phyloP scores from a whole-genome alignment of 2,329 filamentous ascomycete genomes.

The Fusarium multiceps region DNA sequence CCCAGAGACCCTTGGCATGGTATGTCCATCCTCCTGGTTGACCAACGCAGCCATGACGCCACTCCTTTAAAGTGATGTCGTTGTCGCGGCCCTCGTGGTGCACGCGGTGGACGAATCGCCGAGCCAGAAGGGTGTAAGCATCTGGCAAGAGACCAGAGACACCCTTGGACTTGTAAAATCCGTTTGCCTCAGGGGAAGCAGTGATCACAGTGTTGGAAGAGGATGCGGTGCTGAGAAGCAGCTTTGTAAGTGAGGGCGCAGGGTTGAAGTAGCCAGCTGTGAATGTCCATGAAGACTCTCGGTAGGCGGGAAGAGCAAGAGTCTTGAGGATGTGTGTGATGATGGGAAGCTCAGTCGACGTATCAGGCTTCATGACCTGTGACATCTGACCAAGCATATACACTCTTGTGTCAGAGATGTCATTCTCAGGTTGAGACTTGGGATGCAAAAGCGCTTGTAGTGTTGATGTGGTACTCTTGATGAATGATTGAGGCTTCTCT shows the following conservation, averaged over 20 bases:
- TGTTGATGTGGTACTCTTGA: conserved; percentile 72
- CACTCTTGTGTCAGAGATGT: conserved; percentile 72
- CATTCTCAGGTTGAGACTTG: conserved; percentile 27
- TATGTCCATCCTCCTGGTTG: conserved; percentile 93
- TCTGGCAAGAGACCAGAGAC: conserved; percentile 90
- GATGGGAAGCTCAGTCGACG: conserved; percentile 88
- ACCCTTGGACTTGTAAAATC: conserved; percentile 89
- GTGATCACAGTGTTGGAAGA: conserved; percentile 85
- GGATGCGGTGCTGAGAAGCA: conserved; percentile 80
- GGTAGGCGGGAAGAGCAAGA: conserved; percentile 72
- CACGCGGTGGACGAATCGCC: conserved; percentile 77
- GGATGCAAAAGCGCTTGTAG: conserved; percentile 73
- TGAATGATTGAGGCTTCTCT: conserved; percentile 74
- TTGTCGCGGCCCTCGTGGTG: conserved; percentile 59
- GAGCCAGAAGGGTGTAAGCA: conserved; percentile 89
- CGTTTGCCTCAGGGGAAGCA: conserved; percentile 92
- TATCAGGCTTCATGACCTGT: conserved; percentile 80
- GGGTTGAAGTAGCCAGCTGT: conserved; percentile 99
- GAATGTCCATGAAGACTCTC: conserved; percentile 87
- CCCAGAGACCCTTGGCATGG: conserved; percentile 96
- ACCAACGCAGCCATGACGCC: conserved; percentile 84
- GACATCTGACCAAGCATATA: conserved; percentile 92
- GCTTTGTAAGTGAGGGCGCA: conserved; percentile 81
- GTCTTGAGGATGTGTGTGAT: conserved; percentile 78
- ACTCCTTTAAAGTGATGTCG: conserved; percentile 83